These are phyloP conservation scores for Rhexocercosporidium sp. DNA, from an alignment of 2,329 filamentous ascomycete genomes.

Conservation along the genomic window DNA sequence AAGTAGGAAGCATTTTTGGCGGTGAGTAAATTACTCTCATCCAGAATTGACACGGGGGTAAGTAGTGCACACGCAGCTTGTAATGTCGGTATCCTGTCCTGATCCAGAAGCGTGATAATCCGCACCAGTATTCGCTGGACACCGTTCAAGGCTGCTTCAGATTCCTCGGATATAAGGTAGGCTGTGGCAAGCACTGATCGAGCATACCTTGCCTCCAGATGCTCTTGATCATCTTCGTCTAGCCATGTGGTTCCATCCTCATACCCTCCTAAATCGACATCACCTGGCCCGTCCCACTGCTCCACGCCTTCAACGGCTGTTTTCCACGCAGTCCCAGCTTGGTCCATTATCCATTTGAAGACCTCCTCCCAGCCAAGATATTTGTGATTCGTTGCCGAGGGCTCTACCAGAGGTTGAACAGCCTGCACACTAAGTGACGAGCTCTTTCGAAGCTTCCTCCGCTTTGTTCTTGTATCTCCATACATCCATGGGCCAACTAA, in stretches of 20 bases:
- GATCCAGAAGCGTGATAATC: slow-evolving; percentile 63
- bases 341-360: slow-evolving; percentile 68
- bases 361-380: slow-evolving; percentile 72
- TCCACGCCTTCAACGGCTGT: slow-evolving; percentile 67
- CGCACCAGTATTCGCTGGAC: slow-evolving; percentile 66
- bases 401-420: slow-evolving; percentile 34
- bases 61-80: slow-evolving; percentile 54
- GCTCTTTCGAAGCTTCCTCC: slow-evolving; percentile 43
- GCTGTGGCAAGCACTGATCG: slow-evolving; percentile 70
- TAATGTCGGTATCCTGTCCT: slow-evolving; percentile 60
- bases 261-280: slow-evolving; percentile 70
- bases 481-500: slow-evolving; percentile 78
- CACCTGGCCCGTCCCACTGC: slow-evolving; percentile 75
- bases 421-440: slow-evolving; percentile 25
- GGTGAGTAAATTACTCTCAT: slow-evolving; percentile 43
- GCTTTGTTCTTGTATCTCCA: slow-evolving; percentile 64
- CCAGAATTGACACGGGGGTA: slow-evolving; percentile 46
- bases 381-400: slow-evolving; percentile 39
- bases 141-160: slow-evolving; percentile 60
- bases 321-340: slow-evolving; percentile 64
- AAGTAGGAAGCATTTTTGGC: slow-evolving; percentile 51
- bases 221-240: slow-evolving; percentile 62
- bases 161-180: slow-evolving; percentile 68
- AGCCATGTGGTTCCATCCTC: slow-evolving; percentile 58
- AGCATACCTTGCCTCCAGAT: slow-evolving; percentile 68